Evolutionary conservation across 163 green algal species (phyloP).

Genomic region (Chlamydomonas reinhardtii): DNA sequence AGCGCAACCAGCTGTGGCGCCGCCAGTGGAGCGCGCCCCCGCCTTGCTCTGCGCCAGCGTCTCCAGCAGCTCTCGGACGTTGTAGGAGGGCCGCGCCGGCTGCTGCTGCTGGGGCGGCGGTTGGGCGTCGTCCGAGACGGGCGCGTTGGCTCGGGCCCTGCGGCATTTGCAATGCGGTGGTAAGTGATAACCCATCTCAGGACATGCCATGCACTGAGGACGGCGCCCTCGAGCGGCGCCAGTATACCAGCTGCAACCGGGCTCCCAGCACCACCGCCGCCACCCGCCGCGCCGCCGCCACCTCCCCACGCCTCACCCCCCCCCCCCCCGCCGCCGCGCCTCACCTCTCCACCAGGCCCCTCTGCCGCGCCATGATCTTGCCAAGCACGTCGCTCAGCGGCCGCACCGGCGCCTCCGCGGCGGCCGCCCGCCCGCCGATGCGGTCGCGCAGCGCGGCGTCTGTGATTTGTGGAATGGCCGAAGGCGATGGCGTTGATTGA

Average conservation of each 20-base stretch:
- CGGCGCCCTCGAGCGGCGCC: too few species aligned
- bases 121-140: not conserved
- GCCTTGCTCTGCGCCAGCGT: constrained; percentile 21
- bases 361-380: constrained; percentile 29
- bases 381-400: constrained; percentile 28
- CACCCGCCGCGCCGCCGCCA: not conserved
- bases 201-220: too few species aligned
- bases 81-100: constrained; percentile 16
- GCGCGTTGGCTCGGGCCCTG: constrained; percentile 30
- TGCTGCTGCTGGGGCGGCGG: not conserved
- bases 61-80: constrained; percentile 23
- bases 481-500: too few species aligned
- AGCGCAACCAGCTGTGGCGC: not conserved
- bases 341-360: constrained; percentile 40
- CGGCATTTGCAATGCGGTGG: too few species aligned
- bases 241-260: too few species aligned
- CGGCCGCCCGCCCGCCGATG: constrained; percentile 12
- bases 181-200: too few species aligned
- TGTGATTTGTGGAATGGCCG: not conserved
- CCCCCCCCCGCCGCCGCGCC: not conserved
- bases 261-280: too few species aligned
- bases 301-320: too few species aligned
- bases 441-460: constrained; percentile 38
- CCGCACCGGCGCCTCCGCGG: not conserved
- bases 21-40: not conserved